A percentile compares a stretch with the other conserved stretches of the same genome.
Conservation (phyloP, 495 filamentous ascomycete genomes). For the Xylaria nigripes region DNA sequence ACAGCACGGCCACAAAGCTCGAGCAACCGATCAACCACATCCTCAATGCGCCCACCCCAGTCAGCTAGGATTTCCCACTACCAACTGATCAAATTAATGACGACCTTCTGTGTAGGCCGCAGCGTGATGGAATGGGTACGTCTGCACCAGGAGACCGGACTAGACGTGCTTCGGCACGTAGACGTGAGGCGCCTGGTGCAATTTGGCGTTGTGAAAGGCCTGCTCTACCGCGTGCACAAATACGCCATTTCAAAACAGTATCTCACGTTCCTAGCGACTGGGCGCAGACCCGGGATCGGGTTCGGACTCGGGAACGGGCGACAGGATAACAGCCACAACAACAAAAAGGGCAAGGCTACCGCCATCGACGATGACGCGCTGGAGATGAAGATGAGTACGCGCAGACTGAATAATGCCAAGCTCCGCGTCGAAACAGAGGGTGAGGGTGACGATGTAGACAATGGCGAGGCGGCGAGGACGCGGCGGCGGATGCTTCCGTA, state of each 20-base stretch:
- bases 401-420: background rate
- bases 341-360: background rate
- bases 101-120: slow-evolving; percentile 65
- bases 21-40: slow-evolving; percentile 18
- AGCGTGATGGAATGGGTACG: slow-evolving; percentile 76
- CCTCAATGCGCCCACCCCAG: background rate
- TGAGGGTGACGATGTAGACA: background rate
- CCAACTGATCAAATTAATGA: slow-evolving; percentile 64
- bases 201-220: slow-evolving; percentile 91
- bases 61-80: slow-evolving; percentile 35
- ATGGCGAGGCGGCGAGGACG: slow-evolving; percentile 33
- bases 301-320: background rate
- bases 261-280: slow-evolving; percentile 35
- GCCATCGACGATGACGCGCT: slow-evolving; percentile 3
- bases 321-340: background rate
- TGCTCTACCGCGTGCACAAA: slow-evolving; percentile 89
- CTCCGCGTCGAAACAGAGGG: background rate
- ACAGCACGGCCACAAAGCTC: background rate
- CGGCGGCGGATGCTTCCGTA: slow-evolving; percentile 54
- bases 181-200: slow-evolving; percentile 88
- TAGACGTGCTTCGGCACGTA: slow-evolving; percentile 56
- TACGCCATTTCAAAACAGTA: slow-evolving; percentile 63
- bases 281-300: slow-evolving; percentile 27
- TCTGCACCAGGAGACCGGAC: slow-evolving; percentile 51
- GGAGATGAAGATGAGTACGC: slow-evolving; percentile 9